Conservation (phyloP, 2,329 filamentous ascomycete species). For the Pseudogymnoascus destructans region DNA sequence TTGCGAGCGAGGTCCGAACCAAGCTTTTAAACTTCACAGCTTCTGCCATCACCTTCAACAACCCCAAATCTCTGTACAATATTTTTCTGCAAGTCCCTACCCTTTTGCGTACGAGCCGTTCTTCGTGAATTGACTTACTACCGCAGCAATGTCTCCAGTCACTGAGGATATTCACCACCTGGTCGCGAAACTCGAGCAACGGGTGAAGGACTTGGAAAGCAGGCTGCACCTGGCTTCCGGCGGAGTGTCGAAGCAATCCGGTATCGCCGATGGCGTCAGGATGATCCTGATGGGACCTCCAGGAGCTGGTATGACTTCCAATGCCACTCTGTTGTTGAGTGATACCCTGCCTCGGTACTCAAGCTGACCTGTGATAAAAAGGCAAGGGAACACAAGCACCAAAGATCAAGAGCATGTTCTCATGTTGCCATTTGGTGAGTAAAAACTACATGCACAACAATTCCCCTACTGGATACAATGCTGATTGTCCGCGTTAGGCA, state of each 20-base stretch:
- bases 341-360: background rate
- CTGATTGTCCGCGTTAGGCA: slow-evolving; percentile 43
- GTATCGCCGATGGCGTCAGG: slow-evolving; percentile 61
- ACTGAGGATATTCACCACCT: slow-evolving; percentile 77
- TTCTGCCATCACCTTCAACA: slow-evolving; percentile 12
- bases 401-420: slow-evolving; percentile 96
- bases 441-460: background rate
- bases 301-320: slow-evolving; percentile 65
- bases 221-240: slow-evolving; percentile 44
- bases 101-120: slow-evolving; percentile 4
- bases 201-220: slow-evolving; percentile 74
- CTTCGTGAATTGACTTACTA: slow-evolving; percentile 11
- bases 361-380: slow-evolving; percentile 28
- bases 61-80: slow-evolving; percentile 15
- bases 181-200: slow-evolving; percentile 69
- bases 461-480: slow-evolving; percentile 13
- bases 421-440: slow-evolving; percentile 87
- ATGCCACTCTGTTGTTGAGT: slow-evolving; percentile 6
- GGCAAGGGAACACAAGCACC: slow-evolving; percentile 98
- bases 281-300: slow-evolving; percentile 98
- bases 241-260: slow-evolving; percentile 35
- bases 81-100: slow-evolving; percentile 15
- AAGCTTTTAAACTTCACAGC: slow-evolving; percentile 11
- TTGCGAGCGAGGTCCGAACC: slow-evolving; percentile 7
- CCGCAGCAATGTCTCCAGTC: slow-evolving; percentile 68